Evolutionary conservation across 768 basidiomycete genomes (phyloP).

Genomic region (Mycena crocata): DNA sequence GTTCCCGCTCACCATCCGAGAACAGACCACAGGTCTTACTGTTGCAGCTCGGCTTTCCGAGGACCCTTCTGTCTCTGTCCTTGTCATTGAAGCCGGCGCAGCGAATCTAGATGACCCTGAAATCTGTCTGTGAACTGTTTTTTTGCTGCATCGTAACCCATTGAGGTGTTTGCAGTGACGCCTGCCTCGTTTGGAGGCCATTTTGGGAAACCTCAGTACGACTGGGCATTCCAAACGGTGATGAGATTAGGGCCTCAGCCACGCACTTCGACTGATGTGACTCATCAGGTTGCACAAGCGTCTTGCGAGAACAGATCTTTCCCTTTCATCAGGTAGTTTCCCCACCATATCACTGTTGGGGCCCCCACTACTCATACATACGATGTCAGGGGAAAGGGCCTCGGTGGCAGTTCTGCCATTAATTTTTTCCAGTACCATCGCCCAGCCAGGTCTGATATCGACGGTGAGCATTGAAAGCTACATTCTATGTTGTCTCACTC

Average conservation of each 20-base stretch:
- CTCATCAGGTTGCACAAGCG: conserved; percentile 26
- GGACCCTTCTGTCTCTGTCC: conserved; percentile 40
- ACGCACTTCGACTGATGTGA: not conserved
- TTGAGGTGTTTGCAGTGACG: not conserved
- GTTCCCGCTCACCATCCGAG: not conserved
- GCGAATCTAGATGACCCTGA: conserved; percentile 25
- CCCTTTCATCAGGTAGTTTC: not conserved
- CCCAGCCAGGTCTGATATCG: conserved; percentile 33
- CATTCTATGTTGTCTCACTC: not conserved
- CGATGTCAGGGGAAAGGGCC: conserved; percentile 37
- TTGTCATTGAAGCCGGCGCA: conserved; percentile 47
- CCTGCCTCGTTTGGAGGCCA: conserved; percentile 25
- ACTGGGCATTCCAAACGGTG: conserved; percentile 39
- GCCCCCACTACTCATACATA: too few species aligned
- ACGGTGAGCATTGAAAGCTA: conserved; percentile 20
- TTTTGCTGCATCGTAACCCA: not conserved
- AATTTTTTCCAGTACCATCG: conserved; percentile 34
- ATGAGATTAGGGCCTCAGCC: not conserved
- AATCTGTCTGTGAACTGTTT: not conserved
- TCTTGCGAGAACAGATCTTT: conserved; percentile 18
- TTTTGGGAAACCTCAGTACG: conserved; percentile 36
- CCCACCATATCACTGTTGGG: too few species aligned
- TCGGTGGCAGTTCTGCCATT: conserved; percentile 37
- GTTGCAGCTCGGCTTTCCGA: conserved; percentile 53
- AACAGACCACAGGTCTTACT: conserved; percentile 44